Conservation (phyloP, 768 basidiomycete species). For the Tricholoma terreum region DNA sequence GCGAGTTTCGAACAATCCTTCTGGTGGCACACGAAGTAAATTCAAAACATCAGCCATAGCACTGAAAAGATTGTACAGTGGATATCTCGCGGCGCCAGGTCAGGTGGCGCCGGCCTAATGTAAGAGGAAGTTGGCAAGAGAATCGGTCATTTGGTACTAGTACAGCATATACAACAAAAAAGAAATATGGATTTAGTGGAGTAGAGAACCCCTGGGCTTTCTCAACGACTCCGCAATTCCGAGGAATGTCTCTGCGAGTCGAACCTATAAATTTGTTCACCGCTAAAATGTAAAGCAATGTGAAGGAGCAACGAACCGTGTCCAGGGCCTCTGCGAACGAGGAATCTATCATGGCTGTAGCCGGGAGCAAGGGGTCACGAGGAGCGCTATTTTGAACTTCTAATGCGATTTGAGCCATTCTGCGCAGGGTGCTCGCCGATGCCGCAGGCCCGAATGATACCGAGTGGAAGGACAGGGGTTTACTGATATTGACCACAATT, state of each 20-base stretch:
- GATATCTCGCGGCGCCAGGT: no score
- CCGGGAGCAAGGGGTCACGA: slow-evolving; percentile 34
- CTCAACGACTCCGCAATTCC: slow-evolving; percentile 55
- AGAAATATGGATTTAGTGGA: neutral
- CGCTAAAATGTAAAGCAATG: neutral
- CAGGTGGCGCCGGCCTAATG: no score
- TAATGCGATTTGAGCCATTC: slow-evolving; percentile 52
- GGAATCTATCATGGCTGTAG: slow-evolving; percentile 33
- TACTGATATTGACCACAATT: slow-evolving; percentile 28
- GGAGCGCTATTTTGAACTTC: slow-evolving; percentile 46
- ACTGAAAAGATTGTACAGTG: no score
- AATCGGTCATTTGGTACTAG: no score
- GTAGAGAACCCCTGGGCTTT: slow-evolving; percentile 50
- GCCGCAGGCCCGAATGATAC: slow-evolving; percentile 49
- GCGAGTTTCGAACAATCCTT: no score
- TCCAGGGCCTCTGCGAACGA: slow-evolving; percentile 50
- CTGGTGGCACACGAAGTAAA: no score
- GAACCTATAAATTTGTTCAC: slow-evolving; percentile 33
- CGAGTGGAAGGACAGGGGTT: slow-evolving; percentile 54
- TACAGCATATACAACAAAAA: no score
- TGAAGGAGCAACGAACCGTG: slow-evolving; percentile 34
- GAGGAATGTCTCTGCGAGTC: slow-evolving; percentile 55
- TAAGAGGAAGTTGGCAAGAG: no score
- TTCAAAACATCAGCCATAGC: no score
- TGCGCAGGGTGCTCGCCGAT: slow-evolving; percentile 32